phyloP scores from a whole-genome alignment of 352 stramenopile genomes.

The Blastocystis sp. region DNA sequence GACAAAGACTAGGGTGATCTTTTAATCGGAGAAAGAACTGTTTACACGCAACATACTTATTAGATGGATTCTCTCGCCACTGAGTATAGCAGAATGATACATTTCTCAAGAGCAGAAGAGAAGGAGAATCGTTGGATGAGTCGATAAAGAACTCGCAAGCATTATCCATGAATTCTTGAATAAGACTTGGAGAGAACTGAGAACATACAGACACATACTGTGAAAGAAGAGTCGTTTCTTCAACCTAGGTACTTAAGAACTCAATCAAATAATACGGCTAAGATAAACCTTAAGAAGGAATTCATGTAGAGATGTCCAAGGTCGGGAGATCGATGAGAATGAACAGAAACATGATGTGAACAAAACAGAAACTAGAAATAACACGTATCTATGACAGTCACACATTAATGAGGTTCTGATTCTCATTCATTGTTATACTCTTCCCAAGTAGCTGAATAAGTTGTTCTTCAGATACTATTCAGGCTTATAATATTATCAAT shows the following conservation, averaged over 20 bases:
- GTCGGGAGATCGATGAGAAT: not conserved
- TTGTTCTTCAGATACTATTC: not conserved
- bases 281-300: not conserved
- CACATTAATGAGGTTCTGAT: not conserved
- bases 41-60: too few species aligned
- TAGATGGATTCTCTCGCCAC: too few species aligned
- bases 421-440: not conserved
- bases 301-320: not conserved
- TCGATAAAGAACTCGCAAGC: too few species aligned
- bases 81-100: too few species aligned
- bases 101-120: too few species aligned
- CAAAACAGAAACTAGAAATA: not conserved
- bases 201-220: not conserved
- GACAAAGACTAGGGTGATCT: too few species aligned
- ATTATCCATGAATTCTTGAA: too few species aligned
- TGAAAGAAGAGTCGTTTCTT: not conserved
- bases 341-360: not conserved
- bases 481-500: not conserved
- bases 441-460: not conserved
- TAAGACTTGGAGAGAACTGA: not conserved
- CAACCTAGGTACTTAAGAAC: not conserved
- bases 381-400: not conserved
- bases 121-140: too few species aligned
- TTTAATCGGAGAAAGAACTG: too few species aligned
- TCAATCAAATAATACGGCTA: not conserved